Evolutionary conservation across 2,329 filamentous ascomycete species (phyloP).

Genomic region (Tolypocladium sp.): DNA sequence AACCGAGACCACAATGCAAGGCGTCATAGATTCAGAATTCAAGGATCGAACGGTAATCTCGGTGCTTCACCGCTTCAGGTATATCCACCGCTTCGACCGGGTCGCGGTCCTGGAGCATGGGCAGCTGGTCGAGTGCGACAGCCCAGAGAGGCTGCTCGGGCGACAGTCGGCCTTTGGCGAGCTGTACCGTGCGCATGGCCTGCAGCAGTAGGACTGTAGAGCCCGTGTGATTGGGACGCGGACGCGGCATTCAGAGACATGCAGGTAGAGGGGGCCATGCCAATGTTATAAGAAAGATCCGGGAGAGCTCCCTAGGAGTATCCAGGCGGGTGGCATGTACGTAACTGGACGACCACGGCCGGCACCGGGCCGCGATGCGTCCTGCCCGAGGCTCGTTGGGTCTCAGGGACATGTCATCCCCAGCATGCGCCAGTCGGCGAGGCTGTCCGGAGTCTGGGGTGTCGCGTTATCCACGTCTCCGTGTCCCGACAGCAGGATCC

Average conservation of each 20-base stretch:
- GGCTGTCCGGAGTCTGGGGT: not conserved
- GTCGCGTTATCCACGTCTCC: not conserved
- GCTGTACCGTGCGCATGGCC: not conserved
- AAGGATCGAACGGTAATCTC: slow-evolving; percentile 40
- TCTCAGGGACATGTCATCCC: not conserved
- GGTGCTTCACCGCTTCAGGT: slow-evolving; percentile 27
- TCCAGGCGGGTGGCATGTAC: too few species aligned
- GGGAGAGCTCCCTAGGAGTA: too few species aligned
- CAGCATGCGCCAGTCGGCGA: not conserved
- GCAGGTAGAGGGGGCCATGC: too few species aligned
- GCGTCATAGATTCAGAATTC: slow-evolving; percentile 22
- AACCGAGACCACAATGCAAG: slow-evolving; percentile 21
- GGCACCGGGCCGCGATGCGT: too few species aligned
- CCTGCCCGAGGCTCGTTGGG: too few species aligned
- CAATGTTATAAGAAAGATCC: too few species aligned
- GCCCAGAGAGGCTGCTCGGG: slow-evolving; percentile 1
- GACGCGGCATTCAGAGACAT: too few species aligned
- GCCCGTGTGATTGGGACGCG: too few species aligned
- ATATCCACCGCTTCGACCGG: slow-evolving; percentile 24
- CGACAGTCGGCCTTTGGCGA: not conserved
- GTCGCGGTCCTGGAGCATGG: slow-evolving; percentile 47
- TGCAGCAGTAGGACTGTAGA: not conserved
- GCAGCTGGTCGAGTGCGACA: slow-evolving; percentile 4
- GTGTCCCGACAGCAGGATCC: not conserved
- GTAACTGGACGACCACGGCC: too few species aligned